These are phyloP conservation scores for Rhynchosporium secalis DNA, from an alignment of 2,329 filamentous ascomycete genomes.

Conservation along the genomic window DNA sequence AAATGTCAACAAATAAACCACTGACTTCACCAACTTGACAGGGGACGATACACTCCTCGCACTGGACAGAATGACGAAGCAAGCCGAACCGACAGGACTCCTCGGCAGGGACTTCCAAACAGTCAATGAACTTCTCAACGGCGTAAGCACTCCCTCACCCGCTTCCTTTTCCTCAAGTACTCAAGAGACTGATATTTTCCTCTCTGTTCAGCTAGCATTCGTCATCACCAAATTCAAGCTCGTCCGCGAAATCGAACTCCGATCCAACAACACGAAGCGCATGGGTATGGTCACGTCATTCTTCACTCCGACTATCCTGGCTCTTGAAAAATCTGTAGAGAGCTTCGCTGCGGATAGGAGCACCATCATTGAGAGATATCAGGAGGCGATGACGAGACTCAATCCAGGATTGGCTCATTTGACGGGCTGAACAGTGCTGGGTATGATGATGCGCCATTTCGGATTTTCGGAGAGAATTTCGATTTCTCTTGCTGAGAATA, in stretches of 20 bases:
- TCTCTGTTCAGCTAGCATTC: not conserved
- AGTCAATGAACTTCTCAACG: slow-evolving; percentile 1
- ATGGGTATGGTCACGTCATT: not conserved
- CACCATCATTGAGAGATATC: not conserved
- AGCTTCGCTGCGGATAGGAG: not conserved
- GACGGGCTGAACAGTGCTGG: too few species aligned
- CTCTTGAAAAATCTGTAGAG: not conserved
- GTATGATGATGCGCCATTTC: too few species aligned
- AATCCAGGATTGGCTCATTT: too few species aligned
- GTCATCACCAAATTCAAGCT: slow-evolving; percentile 6
- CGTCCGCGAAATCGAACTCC: slow-evolving; percentile 1
- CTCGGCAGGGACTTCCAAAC: not conserved
- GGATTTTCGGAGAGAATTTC: too few species aligned
- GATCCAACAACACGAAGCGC: not conserved
- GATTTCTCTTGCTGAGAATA: too few species aligned
- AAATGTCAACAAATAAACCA: not conserved
- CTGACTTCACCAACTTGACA: not conserved
- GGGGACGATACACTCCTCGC: not conserved
- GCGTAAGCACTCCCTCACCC: not conserved
- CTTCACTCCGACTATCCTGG: not conserved
- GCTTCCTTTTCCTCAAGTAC: too few species aligned
- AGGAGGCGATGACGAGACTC: too few species aligned
- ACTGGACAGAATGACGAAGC: not conserved
- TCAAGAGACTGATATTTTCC: too few species aligned
- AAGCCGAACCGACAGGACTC: not conserved